A percentile compares a stretch with the other conserved stretches of the same genome.
Evolutionary conservation across 2,329 filamentous ascomycete genomes (phyloP).

Genomic region (Aureobasidium leucospermi): DNA sequence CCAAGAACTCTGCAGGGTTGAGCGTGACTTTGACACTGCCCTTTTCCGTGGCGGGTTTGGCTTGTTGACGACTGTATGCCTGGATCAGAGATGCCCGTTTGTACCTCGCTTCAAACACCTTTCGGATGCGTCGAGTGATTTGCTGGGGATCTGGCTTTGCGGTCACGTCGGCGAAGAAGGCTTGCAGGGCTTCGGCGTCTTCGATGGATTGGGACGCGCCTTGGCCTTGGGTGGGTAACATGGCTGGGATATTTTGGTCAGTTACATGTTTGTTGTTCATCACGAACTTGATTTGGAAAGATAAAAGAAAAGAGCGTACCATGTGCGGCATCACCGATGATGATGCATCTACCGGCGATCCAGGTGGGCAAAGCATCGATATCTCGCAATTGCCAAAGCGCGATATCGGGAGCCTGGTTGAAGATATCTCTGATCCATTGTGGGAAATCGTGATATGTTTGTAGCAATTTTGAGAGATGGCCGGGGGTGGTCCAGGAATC

Average conservation of each 20-base stretch:
- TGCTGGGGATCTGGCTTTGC: conserved; percentile 16
- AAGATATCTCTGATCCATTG: conserved; percentile 33
- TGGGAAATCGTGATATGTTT: conserved; percentile 36
- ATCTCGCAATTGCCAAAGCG: conserved; percentile 41
- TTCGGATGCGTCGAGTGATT: conserved; percentile 20
- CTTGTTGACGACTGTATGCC: conserved; percentile 36
- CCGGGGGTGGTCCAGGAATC: conserved; percentile 37
- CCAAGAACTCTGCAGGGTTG: conserved; percentile 36
- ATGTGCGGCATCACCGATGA: conserved; percentile 33
- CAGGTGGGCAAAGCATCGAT: conserved; percentile 33
- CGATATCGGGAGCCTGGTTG: conserved; percentile 27
- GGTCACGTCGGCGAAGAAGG: conserved; percentile 21
- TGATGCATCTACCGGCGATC: conserved; percentile 21
- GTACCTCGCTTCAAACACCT: conserved; percentile 27
- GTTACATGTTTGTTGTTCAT: neutral
- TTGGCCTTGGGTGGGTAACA: conserved; percentile 36
- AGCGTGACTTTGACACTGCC: conserved; percentile 28
- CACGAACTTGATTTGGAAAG: too few relatives aligned
- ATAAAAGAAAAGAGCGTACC: neutral
- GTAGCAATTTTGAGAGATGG: conserved; percentile 29
- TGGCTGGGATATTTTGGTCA: conserved; percentile 15
- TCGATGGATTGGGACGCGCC: conserved; percentile 37
- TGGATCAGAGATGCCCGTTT: conserved; percentile 37
- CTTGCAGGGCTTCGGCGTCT: conserved; percentile 32
- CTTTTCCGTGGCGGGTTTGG: conserved; percentile 32